Conservation (phyloP, 164 flowering plant species). For the Annona squamosa region DNA sequence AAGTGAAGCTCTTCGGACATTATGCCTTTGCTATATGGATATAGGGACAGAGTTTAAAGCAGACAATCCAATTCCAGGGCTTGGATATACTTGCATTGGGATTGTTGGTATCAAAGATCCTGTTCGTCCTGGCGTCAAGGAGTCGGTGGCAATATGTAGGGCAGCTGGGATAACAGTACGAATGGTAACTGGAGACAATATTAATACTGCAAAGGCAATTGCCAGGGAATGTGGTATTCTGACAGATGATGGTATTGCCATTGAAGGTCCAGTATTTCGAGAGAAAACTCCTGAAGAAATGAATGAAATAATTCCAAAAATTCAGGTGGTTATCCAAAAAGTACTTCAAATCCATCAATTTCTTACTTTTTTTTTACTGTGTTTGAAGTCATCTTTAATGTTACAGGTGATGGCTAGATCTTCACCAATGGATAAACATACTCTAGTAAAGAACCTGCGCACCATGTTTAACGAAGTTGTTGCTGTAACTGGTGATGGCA, state of each 20-base stretch:
- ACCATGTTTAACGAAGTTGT: constrained; percentile 72
- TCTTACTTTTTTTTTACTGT: not conserved
- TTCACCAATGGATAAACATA: constrained; percentile 92
- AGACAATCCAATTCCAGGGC: constrained; percentile 47
- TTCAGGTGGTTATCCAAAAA: constrained; percentile 49
- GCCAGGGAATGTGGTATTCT: constrained; percentile 96
- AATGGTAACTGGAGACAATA: constrained; percentile 96
- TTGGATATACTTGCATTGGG: constrained; percentile 76
- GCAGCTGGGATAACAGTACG: constrained; percentile 88
- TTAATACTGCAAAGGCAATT: constrained; percentile 91
- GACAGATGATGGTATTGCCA: constrained; percentile 81
- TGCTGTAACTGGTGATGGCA: constrained; percentile 97
- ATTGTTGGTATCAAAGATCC: constrained; percentile 98
- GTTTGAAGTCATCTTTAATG: too few species aligned
- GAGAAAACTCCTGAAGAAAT: constrained; percentile 70
- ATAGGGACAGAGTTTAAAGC: constrained; percentile 43
- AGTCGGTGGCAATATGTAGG: constrained; percentile 85
- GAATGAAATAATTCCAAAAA: constrained; percentile 63
- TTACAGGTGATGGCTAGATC: constrained; percentile 95
- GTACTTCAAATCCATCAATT: not conserved
- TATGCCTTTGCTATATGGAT: constrained; percentile 85
- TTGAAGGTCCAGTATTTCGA: constrained; percentile 87
- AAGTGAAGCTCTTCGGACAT: constrained; percentile 83
- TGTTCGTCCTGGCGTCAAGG: constrained; percentile 90
- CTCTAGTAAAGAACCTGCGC: constrained; percentile 69